Evolutionary conservation across 345 rosid genomes (phyloP), one percentile per base, ranked within the genome.

Genomic region (Salix purpurea): DNA sequence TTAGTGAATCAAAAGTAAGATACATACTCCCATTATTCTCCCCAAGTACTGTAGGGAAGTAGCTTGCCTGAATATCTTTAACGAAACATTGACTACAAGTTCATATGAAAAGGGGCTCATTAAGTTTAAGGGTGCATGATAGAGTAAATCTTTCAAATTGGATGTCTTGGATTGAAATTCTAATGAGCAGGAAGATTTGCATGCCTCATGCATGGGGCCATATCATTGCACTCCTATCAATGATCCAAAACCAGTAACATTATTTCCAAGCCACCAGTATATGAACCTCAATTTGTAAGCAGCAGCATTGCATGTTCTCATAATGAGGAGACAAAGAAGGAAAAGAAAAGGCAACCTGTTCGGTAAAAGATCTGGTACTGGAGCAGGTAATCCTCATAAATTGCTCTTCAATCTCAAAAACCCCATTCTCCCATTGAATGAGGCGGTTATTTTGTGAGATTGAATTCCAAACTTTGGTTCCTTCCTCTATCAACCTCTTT

Each of bases 401-500:
- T 69, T 92, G 94, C 81, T 92, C 92, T 83, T 91, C 91, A 75
- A 96, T 96, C 87, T 90, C 93, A 75, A 86, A 84, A 54, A 85
- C 81, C 56, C 80, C 92, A 71, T 79, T 89, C 60, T 90, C 93
- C 99, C 99, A 94, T 68, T 83, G 91, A 82, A 91, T 91, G 70
- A 78, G 87, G 34, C 74, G 82, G 78, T 89, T 88, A 83, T 88
- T 88, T 82, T 85, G 88, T 21, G 97, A 85, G 44, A 96, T 86
- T 78, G 84, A 79, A 78, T 84, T 89, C 98, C 99, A 96, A 6
- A 89, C 87, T 81, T 79, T 90, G 66, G 92, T 91, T 82, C 99
- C 99, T 83, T 96, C 98, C 69, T 85, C 94, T 81, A 96, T 96
- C 91, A 96, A 77, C 73, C 85, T 83, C 85, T 86, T 96, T 71